phyloP scores from a whole-genome alignment of 1,284 basidiomycete genomes.

The Ustilago sp. region DNA sequence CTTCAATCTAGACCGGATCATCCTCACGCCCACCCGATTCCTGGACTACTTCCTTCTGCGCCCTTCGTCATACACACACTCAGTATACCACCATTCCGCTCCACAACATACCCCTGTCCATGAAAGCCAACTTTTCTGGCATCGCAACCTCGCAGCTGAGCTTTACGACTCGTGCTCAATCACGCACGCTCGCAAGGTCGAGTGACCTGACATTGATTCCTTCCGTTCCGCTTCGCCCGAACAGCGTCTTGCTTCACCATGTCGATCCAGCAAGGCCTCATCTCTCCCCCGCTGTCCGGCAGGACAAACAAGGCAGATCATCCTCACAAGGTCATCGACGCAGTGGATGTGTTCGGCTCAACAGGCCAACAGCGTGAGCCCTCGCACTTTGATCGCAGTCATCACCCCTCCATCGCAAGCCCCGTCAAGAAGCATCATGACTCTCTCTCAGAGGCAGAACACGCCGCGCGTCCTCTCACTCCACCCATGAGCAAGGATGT shows the following conservation, averaged over 20 bases:
- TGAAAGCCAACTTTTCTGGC: constrained; percentile 8
- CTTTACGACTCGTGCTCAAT: constrained; percentile 6
- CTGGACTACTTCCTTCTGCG: not conserved
- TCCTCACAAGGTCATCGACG: constrained; percentile 22
- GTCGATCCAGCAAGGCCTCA: constrained; percentile 41
- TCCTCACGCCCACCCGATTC: not conserved
- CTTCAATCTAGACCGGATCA: not conserved
- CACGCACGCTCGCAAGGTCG: not conserved
- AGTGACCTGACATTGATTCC: not conserved
- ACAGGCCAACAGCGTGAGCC: not conserved
- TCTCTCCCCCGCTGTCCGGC: constrained; percentile 42
- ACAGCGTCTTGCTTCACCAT: constrained; percentile 1
- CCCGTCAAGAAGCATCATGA: constrained; percentile 38
- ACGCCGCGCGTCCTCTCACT: constrained; percentile 30
- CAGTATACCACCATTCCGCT: not conserved
- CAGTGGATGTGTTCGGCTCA: constrained; percentile 26
- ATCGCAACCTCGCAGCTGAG: constrained; percentile 6
- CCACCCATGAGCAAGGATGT: constrained; percentile 53
- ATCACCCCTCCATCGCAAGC: constrained; percentile 26
- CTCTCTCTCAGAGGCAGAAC: constrained; percentile 18
- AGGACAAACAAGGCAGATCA: constrained; percentile 33
- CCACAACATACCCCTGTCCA: not conserved
- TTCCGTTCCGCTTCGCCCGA: not conserved
- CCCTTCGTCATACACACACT: no score
- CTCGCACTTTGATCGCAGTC: constrained; percentile 10